A percentile compares a stretch with the other conserved stretches of the same genome.
phyloP scores from a whole-genome alignment of 768 basidiomycete genomes.

The Mycena vitilis region DNA sequence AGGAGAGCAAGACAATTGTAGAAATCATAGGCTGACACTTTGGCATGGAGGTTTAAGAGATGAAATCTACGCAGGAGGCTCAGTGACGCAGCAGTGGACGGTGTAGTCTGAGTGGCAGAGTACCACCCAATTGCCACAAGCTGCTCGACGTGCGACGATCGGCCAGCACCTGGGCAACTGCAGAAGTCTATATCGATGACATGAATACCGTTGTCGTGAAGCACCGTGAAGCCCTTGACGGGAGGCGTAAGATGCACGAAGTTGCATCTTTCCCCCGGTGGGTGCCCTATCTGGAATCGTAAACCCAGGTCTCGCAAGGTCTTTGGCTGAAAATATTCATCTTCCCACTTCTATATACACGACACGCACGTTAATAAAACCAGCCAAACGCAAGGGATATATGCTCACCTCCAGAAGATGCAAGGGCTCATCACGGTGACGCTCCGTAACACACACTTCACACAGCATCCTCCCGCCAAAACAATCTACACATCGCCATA shows the following conservation, averaged over 20 bases:
- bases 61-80: conserved; percentile 37
- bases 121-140: background rate
- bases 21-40: conserved; percentile 36
- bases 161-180: too few relatives aligned
- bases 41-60: conserved; percentile 32
- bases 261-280: too few relatives aligned
- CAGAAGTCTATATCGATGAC: too few relatives aligned
- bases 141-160: too few relatives aligned
- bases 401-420: conserved; percentile 35
- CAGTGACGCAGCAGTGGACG: conserved; percentile 38
- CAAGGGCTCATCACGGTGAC: conserved; percentile 30
- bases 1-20: conserved; percentile 32
- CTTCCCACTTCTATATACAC: too few relatives aligned
- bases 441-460: conserved; percentile 27
- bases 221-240: too few relatives aligned
- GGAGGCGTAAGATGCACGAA: too few relatives aligned
- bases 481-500: conserved; percentile 34
- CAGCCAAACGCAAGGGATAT: too few relatives aligned
- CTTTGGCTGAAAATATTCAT: conserved; percentile 7
- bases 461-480: conserved; percentile 25
- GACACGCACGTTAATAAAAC: too few relatives aligned
- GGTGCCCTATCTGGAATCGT: too few relatives aligned
- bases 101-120: conserved; percentile 23
- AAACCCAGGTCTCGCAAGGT: background rate
- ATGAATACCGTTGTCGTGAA: too few relatives aligned